A percentile compares a stretch with the other conserved stretches of the same genome.
Conservation (phyloP, 2,329 filamentous ascomycete genomes). For the Ceratocystis smalleyi region DNA sequence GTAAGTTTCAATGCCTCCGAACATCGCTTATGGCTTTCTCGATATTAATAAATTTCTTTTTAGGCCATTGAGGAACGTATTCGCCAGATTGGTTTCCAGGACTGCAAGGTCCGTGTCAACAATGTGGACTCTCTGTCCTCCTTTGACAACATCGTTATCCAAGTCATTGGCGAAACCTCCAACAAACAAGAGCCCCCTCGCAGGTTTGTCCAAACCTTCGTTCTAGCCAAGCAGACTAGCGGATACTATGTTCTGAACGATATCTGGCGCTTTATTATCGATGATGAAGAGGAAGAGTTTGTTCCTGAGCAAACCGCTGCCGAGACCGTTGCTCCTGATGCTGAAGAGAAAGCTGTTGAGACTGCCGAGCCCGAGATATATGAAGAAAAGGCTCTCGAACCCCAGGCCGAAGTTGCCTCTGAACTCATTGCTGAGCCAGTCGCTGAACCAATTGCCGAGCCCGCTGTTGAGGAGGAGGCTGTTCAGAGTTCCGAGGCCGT, state of each 20-base stretch:
- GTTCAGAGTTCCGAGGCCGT: conserved; percentile 49
- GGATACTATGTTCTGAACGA: conserved; percentile 98
- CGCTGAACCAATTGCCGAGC: conserved; percentile 30
- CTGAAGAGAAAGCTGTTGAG: conserved; percentile 20
- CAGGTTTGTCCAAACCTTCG: conserved; percentile 96
- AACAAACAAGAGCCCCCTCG: conserved; percentile 82
- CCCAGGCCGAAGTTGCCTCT: conserved; percentile 27
- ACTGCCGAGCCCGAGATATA: conserved; percentile 23
- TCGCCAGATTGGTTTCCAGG: conserved; percentile 81
- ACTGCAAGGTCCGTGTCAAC: conserved; percentile 94
- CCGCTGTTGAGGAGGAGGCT: conserved; percentile 40
- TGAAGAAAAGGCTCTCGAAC: conserved; percentile 21
- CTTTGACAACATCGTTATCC: conserved; percentile 85
- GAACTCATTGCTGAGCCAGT: conserved; percentile 14
- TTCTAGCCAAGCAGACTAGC: conserved; percentile 87
- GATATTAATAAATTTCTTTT: not conserved
- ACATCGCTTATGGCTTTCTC: conserved; percentile 14
- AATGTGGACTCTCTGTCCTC: conserved; percentile 96
- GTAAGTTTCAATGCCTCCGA: conserved; percentile 30
- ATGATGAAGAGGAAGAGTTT: conserved; percentile 44
- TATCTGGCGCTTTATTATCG: conserved; percentile 85
- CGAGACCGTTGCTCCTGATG: conserved; percentile 24
- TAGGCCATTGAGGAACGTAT: conserved; percentile 91
- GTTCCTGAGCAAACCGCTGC: conserved; percentile 22
- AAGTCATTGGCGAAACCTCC: conserved; percentile 94